Evolutionary conservation across 2,329 filamentous ascomycete species (phyloP), one percentile per base, ranked within the genome.

Genomic region (Ceratocystis diversiconidia): DNA sequence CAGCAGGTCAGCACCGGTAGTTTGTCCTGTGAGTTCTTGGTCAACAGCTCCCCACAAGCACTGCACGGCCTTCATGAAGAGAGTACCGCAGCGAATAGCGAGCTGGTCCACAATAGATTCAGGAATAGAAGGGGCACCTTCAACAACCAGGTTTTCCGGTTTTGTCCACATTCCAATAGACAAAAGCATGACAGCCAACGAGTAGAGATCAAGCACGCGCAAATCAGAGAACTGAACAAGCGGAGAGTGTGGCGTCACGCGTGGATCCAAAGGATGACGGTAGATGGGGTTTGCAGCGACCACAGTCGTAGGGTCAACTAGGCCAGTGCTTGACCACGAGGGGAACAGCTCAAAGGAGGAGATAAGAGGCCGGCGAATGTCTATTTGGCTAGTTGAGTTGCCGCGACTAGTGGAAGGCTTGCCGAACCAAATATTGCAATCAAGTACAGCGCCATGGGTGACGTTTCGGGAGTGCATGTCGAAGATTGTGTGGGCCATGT

Each of bases 81-180:
- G 78, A 6, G 84, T 87, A 15, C 88, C 88, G 69, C 88, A 91
- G 71, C 84, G 83, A 2, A 84, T 82, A 0, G 85, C 81, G 1
- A 90, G 76, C 68, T 84, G 82, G 1, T 85, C 79, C 2, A 89
- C 75, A 0, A 84, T 79, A 32, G 85, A 82, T 0, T 75, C 74
- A 57, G 73, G 78, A 10, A 67, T 43, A 43, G 66, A 65, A 22
- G 66, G 57, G 12, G 64, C 63, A 71, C 71, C 76, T 46, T 76
- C 74, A 0, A 79, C 73, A 0, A 79, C 76, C 0, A 85, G 74
- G 19, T 79, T 76, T 65, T 84, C 82, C 0, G 90, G 77, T 10
- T 83, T 85, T 2, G 82, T 84, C 89, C 89, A 92, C 7, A 92
- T 75, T 5, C 89, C 89, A 64, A 92, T 84, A 5, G 89, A 89